Conservation (phyloP, 306 rosid species). For the Biancaea sappan region DNA sequence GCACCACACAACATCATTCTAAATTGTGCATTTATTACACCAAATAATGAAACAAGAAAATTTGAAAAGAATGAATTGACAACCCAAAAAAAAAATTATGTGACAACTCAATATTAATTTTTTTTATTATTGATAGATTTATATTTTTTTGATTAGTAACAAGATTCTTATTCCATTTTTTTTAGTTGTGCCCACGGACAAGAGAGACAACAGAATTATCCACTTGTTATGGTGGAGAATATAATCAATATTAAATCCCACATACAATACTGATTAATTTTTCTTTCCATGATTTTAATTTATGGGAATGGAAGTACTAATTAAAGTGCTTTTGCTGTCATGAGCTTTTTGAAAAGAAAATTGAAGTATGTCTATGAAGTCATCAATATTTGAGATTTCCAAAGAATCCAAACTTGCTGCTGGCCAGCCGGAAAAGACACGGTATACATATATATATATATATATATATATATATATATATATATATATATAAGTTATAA, state of each 20-base stretch:
- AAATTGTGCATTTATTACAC: too few relatives aligned
- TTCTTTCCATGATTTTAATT: background rate
- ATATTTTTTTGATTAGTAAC: background rate
- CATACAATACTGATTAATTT: background rate
- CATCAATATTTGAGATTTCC: background rate
- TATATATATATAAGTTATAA: too few relatives aligned
- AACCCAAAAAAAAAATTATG: too few relatives aligned
- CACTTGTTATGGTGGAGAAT: slow-evolving; percentile 5
- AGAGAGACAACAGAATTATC: background rate
- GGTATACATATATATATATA: too few relatives aligned
- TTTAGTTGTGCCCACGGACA: background rate
- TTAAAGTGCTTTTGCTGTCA: background rate
- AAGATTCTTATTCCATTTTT: background rate
- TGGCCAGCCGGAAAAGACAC: background rate
- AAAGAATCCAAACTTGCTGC: background rate
- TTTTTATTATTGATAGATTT: too few relatives aligned
- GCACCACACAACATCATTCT: too few relatives aligned
- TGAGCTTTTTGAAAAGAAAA: background rate
- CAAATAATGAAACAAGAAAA: too few relatives aligned
- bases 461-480: too few relatives aligned
- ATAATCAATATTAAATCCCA: background rate
- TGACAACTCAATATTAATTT: too few relatives aligned
- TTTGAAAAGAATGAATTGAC: too few relatives aligned
- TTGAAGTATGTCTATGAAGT: background rate
- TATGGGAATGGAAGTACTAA: too few relatives aligned